These are phyloP conservation scores for Chalciporus chontae DNA, from an alignment of 768 basidiomycete species.

Conservation along the genomic window DNA sequence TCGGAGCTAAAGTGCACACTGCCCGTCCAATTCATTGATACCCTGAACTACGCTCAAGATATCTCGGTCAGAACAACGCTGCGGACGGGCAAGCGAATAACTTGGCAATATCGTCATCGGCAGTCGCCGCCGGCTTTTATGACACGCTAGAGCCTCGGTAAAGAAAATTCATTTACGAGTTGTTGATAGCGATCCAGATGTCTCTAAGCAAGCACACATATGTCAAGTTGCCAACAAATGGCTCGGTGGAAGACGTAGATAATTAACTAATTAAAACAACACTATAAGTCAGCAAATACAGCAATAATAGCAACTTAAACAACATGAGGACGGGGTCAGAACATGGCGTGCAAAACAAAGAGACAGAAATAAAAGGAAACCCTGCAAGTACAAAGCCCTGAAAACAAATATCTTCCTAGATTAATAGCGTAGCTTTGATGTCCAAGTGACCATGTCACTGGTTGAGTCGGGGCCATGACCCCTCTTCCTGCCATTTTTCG, in stretches of 20 bases:
- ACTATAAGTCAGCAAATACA: constrained; percentile 28
- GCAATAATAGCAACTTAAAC: constrained; percentile 11
- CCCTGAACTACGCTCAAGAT: not conserved
- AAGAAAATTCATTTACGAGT: no score
- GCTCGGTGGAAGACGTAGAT: not conserved
- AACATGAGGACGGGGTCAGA: constrained; percentile 2
- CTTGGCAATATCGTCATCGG: no score
- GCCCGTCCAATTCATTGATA: not conserved
- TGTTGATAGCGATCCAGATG: no score
- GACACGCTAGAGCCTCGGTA: no score
- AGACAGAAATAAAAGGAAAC: constrained; percentile 10
- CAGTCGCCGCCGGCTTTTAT: no score
- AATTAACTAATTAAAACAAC: constrained; percentile 24
- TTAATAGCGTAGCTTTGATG: constrained; percentile 1
- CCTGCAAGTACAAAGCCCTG: constrained; percentile 13
- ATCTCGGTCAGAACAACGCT: not conserved
- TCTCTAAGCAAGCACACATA: no score
- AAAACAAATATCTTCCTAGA: constrained; percentile 15
- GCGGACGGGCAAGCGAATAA: not conserved
- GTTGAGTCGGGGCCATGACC: constrained; percentile 33
- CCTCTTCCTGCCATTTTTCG: constrained; percentile 78
- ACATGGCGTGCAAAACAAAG: constrained; percentile 12
- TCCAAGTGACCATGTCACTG: constrained; percentile 2
- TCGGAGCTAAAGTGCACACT: not conserved
- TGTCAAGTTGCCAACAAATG: no score